phyloP scores from a whole-genome alignment of 306 rosid species.

The Oemleria cerasiformis region DNA sequence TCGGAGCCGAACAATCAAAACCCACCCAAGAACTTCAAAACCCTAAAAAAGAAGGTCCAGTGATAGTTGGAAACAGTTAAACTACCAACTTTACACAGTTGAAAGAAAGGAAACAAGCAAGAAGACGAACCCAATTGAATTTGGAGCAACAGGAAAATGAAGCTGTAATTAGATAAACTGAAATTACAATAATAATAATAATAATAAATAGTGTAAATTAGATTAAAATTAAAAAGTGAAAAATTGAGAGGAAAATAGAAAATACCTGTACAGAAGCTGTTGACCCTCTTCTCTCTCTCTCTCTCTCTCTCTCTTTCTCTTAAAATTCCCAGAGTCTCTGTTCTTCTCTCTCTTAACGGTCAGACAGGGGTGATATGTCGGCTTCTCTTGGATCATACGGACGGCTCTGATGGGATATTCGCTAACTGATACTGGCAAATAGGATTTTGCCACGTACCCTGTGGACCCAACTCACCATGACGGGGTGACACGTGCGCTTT shows the following conservation, averaged over 20 bases:
- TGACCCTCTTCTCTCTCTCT: constrained; percentile 29
- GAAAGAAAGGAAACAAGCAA: neutral
- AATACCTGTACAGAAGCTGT: constrained; percentile 41
- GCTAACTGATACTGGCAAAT: constrained; percentile 22
- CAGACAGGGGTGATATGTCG: constrained; percentile 38
- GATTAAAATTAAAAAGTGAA: neutral
- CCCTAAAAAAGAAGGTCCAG: constrained; percentile 26
- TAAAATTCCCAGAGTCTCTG: constrained; percentile 1
- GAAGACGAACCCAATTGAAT: constrained; percentile 5
- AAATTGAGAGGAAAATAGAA: constrained; percentile 12
- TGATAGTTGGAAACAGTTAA: constrained; percentile 26
- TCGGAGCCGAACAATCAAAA: constrained; percentile 6
- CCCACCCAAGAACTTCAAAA: constrained; percentile 19
- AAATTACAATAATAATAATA: neutral
- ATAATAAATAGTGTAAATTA: constrained; percentile 19
- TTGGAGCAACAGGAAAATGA: constrained; percentile 12
- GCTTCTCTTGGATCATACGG: constrained; percentile 42
- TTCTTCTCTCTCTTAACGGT: constrained; percentile 35
- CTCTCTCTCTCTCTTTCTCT: neutral
- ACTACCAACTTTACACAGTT: constrained; percentile 29
- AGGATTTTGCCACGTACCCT: constrained; percentile 34
- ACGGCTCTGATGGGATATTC: constrained; percentile 75
- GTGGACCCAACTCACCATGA: constrained; percentile 53
- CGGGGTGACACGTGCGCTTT: constrained; percentile 79
- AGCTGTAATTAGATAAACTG: constrained; percentile 15